A percentile compares a stretch with the other conserved stretches of the same genome.
Evolutionary conservation across 306 rosid species (phyloP).

Genomic region (Fagus crenata): DNA sequence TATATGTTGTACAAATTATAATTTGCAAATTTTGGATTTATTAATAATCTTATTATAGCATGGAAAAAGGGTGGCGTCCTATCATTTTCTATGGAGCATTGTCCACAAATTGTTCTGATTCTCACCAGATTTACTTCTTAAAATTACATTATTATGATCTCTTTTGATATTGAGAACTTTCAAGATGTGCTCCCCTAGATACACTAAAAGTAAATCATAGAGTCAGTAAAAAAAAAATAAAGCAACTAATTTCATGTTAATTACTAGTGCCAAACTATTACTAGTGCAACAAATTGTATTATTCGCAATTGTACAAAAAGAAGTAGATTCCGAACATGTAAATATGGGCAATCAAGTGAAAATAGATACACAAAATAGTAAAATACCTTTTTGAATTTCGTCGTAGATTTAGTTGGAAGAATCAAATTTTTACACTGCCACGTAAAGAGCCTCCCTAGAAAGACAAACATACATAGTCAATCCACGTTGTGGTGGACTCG

Average conservation of each 20-base stretch:
- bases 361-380: slow-evolving; percentile 14
- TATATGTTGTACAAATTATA: no score
- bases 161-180: not conserved
- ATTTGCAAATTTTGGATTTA: no score
- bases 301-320: slow-evolving; percentile 24
- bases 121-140: not conserved
- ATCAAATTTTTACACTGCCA: slow-evolving; percentile 52
- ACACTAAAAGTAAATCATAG: slow-evolving; percentile 21
- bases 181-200: not conserved
- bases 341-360: slow-evolving; percentile 19
- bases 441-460: slow-evolving; percentile 37
- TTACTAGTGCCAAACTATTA: not conserved
- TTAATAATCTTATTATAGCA: no score
- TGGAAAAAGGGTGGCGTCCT: no score
- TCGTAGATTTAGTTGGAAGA: slow-evolving; percentile 47
- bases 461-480: slow-evolving; percentile 45
- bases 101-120: not conserved
- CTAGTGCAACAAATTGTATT: slow-evolving; percentile 15
- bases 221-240: slow-evolving; percentile 2
- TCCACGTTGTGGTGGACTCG: slow-evolving; percentile 35
- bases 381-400: not conserved
- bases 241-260: not conserved
- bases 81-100: no score
- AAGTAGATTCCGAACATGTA: slow-evolving; percentile 18
- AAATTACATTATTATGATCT: not conserved